Percentiles rank a stretch among this genome's conserved stretches.
phyloP scores from a whole-genome alignment of 495 filamentous ascomycete species.

The Bryoglossum gracile region DNA sequence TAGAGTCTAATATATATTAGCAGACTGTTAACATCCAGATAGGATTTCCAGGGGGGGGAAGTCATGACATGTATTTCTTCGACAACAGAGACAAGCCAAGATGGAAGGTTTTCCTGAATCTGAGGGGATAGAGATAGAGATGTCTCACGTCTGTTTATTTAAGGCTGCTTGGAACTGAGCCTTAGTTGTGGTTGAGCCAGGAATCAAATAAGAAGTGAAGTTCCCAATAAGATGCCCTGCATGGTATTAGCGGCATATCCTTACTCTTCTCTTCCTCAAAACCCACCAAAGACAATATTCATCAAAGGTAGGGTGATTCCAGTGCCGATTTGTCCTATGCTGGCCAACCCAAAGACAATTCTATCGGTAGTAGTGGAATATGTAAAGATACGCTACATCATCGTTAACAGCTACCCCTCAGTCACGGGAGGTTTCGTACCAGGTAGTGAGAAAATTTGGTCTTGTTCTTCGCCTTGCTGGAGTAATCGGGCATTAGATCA shows the following conservation, averaged over 20 bases:
- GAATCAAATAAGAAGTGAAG: slow-evolving; percentile 30
- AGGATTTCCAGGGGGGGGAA: too few relatives aligned
- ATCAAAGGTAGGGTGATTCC: slow-evolving; percentile 35
- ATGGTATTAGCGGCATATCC: background rate
- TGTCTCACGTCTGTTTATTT: slow-evolving; percentile 25
- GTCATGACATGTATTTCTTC: too few relatives aligned
- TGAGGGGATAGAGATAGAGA: background rate
- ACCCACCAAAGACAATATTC: slow-evolving; percentile 37
- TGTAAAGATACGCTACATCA: slow-evolving; percentile 19
- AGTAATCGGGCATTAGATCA: slow-evolving; percentile 27
- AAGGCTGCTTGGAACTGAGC: slow-evolving; percentile 27
- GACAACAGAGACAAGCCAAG: too few relatives aligned
- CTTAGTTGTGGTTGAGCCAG: slow-evolving; percentile 22
- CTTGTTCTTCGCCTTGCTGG: slow-evolving; percentile 53
- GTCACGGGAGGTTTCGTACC: slow-evolving; percentile 2
- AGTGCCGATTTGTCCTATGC: slow-evolving; percentile 16
- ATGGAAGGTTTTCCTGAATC: too few relatives aligned
- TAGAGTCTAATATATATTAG: slow-evolving; percentile 35
- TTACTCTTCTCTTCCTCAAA: background rate
- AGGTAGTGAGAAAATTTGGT: slow-evolving; percentile 40
- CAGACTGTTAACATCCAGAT: too few relatives aligned
- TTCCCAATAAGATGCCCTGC: slow-evolving; percentile 19
- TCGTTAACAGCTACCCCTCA: background rate
- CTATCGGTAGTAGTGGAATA: slow-evolving; percentile 18
- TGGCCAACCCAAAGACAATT: slow-evolving; percentile 11